These are phyloP conservation scores for Arthrinium phaeospermum DNA, from an alignment of 2,329 filamentous ascomycete species.

Conservation along the genomic window DNA sequence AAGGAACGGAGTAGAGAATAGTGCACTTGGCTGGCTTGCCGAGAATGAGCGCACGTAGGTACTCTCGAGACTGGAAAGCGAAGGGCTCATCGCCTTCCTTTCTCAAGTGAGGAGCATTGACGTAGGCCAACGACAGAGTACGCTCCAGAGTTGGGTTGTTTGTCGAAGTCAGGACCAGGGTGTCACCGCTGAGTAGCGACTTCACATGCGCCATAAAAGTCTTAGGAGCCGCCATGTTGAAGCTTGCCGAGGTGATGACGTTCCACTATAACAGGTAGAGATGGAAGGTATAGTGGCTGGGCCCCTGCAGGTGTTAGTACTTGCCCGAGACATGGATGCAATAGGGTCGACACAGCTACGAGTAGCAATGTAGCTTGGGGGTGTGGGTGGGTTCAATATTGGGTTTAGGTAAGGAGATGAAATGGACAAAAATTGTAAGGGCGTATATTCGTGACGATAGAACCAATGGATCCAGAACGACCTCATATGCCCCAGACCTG, in stretches of 20 bases:
- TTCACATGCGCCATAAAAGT: slow-evolving; percentile 79
- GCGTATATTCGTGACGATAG: neutral
- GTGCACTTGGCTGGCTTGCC: slow-evolving; percentile 88
- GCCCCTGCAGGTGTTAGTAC: neutral
- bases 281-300: slow-evolving; percentile 10
- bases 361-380: neutral
- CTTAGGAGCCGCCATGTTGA: slow-evolving; percentile 45
- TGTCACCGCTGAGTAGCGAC: slow-evolving; percentile 92
- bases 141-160: slow-evolving; percentile 84
- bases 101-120: slow-evolving; percentile 83
- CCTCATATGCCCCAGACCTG: neutral
- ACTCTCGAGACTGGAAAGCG: slow-evolving; percentile 94
- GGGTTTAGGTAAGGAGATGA: neutral
- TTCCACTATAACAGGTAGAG: slow-evolving; percentile 29
- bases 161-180: slow-evolving; percentile 80
- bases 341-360: neutral
- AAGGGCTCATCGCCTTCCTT: slow-evolving; percentile 92
- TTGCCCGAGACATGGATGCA: neutral
- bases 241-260: slow-evolving; percentile 46
- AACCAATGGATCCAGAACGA: neutral
- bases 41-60: slow-evolving; percentile 80
- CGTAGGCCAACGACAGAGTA: slow-evolving; percentile 88
- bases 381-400: neutral
- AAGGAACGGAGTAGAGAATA: slow-evolving; percentile 86
- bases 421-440: neutral